phyloP scores from a whole-genome alignment of 805 yeast species.

The Saturnispora serradocipensis region DNA sequence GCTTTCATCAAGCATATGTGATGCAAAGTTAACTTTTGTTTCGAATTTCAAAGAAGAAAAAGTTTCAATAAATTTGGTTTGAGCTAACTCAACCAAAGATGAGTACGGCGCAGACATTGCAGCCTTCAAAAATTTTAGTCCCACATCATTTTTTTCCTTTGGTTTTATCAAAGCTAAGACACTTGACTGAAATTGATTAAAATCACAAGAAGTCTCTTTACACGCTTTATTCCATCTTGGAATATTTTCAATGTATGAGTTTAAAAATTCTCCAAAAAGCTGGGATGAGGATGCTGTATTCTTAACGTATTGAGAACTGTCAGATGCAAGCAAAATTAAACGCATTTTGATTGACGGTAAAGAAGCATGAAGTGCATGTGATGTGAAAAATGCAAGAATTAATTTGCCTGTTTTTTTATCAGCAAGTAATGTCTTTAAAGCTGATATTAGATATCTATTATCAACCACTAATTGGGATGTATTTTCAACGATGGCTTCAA shows the following conservation, averaged over 20 bases:
- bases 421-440: constrained; percentile 28
- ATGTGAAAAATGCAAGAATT: constrained; percentile 54
- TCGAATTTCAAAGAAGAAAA: constrained; percentile 52
- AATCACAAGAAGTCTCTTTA: constrained; percentile 38
- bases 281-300: constrained; percentile 38
- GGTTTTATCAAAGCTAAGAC: constrained; percentile 52
- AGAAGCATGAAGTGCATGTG: constrained; percentile 49
- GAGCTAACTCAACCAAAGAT: constrained; percentile 38
- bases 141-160: constrained; percentile 48
- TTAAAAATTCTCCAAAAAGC: constrained; percentile 38
- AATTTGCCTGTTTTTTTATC: constrained; percentile 51
- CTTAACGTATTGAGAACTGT: constrained; percentile 31
- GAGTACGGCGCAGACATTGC: constrained; percentile 40
- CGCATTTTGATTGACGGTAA: constrained; percentile 49
- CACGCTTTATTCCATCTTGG: constrained; percentile 36
- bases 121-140: constrained; percentile 50
- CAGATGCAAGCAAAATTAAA: constrained; percentile 38
- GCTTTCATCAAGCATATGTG: constrained; percentile 48
- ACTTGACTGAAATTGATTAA: constrained; percentile 45
- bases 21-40: constrained; percentile 46
- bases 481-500: constrained; percentile 31
- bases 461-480: constrained; percentile 42
- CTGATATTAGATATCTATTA: constrained; percentile 33
- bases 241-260: constrained; percentile 40
- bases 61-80: constrained; percentile 41